Evolutionary conservation across 1,139 yeast species (phyloP).

Genomic region (Blastobotrys elegans): DNA sequence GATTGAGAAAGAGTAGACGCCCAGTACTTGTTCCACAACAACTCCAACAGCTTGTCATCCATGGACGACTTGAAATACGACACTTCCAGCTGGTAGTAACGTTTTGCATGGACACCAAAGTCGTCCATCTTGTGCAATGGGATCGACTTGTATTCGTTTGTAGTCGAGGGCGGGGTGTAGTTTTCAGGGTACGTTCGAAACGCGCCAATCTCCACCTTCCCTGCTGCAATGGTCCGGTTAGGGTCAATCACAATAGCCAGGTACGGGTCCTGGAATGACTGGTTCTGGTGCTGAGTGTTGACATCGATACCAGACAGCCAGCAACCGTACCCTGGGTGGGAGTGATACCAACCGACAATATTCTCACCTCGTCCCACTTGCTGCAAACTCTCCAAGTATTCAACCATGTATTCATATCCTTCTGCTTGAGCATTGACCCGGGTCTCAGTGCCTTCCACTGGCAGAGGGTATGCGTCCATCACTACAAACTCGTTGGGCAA

Average conservation of each 20-base stretch:
- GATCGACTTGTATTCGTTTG: constrained; percentile 28
- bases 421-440: constrained; percentile 92
- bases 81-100: constrained; percentile 66
- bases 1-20: constrained; percentile 36
- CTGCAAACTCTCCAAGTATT: constrained; percentile 60
- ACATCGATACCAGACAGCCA: constrained; percentile 92
- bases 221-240: constrained; percentile 56
- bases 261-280: constrained; percentile 85
- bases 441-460: constrained; percentile 95
- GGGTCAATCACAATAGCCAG: constrained; percentile 89
- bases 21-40: constrained; percentile 51
- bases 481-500: constrained; percentile 57
- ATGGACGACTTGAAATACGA: constrained; percentile 53
- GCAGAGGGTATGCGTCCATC: constrained; percentile 78
- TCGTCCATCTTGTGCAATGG: constrained; percentile 52
- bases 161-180: constrained; percentile 22
- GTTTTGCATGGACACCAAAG: constrained; percentile 65
- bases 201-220: constrained; percentile 83
- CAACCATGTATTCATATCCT: constrained; percentile 93
- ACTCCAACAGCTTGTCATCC: constrained; percentile 47
- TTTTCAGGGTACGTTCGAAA: constrained; percentile 71
- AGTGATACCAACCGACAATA: constrained; percentile 84
- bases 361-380: constrained; percentile 49
- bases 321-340: constrained; percentile 97
- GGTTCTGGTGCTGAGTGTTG: constrained; percentile 78